phyloP scores from a whole-genome alignment of 2,329 filamentous ascomycete genomes.

The Ophiobolus disseminans region DNA sequence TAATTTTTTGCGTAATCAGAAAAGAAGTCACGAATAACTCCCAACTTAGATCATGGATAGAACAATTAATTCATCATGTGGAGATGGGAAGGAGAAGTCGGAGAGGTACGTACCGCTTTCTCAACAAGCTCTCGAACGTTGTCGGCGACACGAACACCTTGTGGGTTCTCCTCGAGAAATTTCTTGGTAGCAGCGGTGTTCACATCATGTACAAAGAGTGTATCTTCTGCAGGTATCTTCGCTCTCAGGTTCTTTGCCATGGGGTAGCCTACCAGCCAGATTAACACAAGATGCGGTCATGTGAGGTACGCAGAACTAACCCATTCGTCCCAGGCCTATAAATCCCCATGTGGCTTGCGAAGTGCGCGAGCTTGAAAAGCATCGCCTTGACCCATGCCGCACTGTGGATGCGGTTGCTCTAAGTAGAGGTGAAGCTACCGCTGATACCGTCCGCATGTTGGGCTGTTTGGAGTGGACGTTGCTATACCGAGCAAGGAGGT shows the following conservation, averaged over 20 bases:
- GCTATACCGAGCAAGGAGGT: slow-evolving; percentile 19
- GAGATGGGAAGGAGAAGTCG: slow-evolving; percentile 11
- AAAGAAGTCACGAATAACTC: slow-evolving; percentile 61
- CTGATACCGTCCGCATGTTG: slow-evolving; percentile 41
- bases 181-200: slow-evolving; percentile 63
- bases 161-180: slow-evolving; percentile 64
- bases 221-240: slow-evolving; percentile 69
- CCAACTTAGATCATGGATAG: slow-evolving; percentile 79
- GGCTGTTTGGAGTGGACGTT: slow-evolving; percentile 16
- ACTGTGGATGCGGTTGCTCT: slow-evolving; percentile 23
- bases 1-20: slow-evolving; percentile 68
- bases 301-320: slow-evolving; percentile 43
- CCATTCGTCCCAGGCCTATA: slow-evolving; percentile 60
- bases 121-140: slow-evolving; percentile 69
- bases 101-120: slow-evolving; percentile 64
- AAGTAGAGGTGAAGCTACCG: slow-evolving; percentile 37
- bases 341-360: slow-evolving; percentile 58
- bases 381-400: slow-evolving; percentile 42
- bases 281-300: slow-evolving; percentile 29
- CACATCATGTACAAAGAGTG: slow-evolving; percentile 69
- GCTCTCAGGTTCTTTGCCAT: slow-evolving; percentile 76
- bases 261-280: slow-evolving; percentile 63
- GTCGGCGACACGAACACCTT: slow-evolving; percentile 63
- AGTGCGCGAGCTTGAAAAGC: slow-evolving; percentile 53
- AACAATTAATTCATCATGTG: slow-evolving; percentile 60